Base-by-base conservation (phyloP, 2,329 filamentous ascomycete genomes). In the Colletotrichum horii region DNA sequence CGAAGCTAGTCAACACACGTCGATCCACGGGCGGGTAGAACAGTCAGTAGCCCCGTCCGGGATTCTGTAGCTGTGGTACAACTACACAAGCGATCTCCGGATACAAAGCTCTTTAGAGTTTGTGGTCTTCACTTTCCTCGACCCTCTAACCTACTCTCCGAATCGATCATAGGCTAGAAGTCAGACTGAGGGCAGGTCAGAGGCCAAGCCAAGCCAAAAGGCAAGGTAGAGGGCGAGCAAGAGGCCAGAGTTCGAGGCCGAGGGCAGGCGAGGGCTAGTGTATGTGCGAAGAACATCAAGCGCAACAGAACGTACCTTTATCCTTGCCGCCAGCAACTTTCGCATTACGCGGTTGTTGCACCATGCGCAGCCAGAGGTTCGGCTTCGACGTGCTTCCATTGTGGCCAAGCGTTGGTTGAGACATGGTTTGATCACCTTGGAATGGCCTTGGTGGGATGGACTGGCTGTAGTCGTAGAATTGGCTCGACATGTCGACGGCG, bases 281-380 rank as follows among this genome's bases (percentile, higher is more conserved):
- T 58, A 19, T 30, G 6, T 4, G 34, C 28, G 55, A 14, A 32
- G 66, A 72, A 52, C 61, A 60, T 32, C 26, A 60, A n/a, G 15
- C 11, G 15, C 48, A 38, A 70, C 32, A 14, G n/a, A 34, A 60
- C 83, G 69, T 84, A 94, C 93, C 91, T 88, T 95, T 95, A 81
- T 95, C 94, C 83, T 95, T 95, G 78, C 92, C 92, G 78, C 93
- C 89, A 58, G 69, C 69, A 9, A 72, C 64, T 22, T 67, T 75
- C 16, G 55, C 69, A 36, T 68, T 43, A 6, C 26, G 19, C 5
- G 72, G 72, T 3, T 43, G 34, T 38, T 75, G 72, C 3, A 52
- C 12, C 28, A 75, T 34, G 14, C 43, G 43, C 43, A 52, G n/a
- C 43, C 43, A 52, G n/a, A 52, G 43, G 93, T 91, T 52, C 43